Percentiles rank a stretch among this genome's conserved stretches.
Evolutionary conservation across 2,329 filamentous ascomycete species (phyloP).

Genomic region (Diaporthe sp.): DNA sequence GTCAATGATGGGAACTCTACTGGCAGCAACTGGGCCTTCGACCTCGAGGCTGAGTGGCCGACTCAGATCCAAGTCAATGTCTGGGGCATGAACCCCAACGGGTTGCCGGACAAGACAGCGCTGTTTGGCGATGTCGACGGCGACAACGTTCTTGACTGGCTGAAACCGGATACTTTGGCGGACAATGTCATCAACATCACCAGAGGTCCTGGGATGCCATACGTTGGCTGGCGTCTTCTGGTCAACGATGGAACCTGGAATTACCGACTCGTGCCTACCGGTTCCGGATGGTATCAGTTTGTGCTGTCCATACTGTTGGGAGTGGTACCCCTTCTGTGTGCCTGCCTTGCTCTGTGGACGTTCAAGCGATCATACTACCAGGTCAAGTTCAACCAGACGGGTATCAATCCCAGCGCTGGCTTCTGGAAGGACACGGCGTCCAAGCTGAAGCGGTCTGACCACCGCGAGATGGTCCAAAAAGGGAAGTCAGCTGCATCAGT

Average conservation of each 20-base stretch:
- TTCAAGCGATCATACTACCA: slow-evolving; percentile 66
- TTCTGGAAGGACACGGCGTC: slow-evolving; percentile 38
- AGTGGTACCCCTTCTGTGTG: slow-evolving; percentile 62
- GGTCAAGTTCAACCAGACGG: slow-evolving; percentile 68
- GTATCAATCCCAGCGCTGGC: slow-evolving; percentile 49
- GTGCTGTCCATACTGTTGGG: slow-evolving; percentile 63
- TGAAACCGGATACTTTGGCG: slow-evolving; percentile 66
- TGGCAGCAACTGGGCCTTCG: slow-evolving; percentile 65
- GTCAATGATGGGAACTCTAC: slow-evolving; percentile 37
- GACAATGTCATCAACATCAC: slow-evolving; percentile 67
- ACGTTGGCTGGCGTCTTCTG: slow-evolving; percentile 63
- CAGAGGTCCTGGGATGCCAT: slow-evolving; percentile 59
- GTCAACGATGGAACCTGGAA: slow-evolving; percentile 64
- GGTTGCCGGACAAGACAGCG: slow-evolving; percentile 67
- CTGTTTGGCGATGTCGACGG: slow-evolving; percentile 71
- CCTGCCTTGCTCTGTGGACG: slow-evolving; percentile 58
- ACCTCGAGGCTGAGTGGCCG: slow-evolving; percentile 73
- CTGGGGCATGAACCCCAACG: slow-evolving; percentile 74
- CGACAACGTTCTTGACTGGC: slow-evolving; percentile 69
- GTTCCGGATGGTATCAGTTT: slow-evolving; percentile 64
- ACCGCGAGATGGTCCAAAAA: slow-evolving; percentile 31
- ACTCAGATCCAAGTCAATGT: slow-evolving; percentile 70
- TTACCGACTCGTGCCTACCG: slow-evolving; percentile 63
- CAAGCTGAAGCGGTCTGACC: slow-evolving; percentile 25
- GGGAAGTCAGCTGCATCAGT: slow-evolving; percentile 40